These are phyloP conservation scores for Stylosanthes scabra DNA, from an alignment of 331 rosid genomes.

Conservation along the genomic window DNA sequence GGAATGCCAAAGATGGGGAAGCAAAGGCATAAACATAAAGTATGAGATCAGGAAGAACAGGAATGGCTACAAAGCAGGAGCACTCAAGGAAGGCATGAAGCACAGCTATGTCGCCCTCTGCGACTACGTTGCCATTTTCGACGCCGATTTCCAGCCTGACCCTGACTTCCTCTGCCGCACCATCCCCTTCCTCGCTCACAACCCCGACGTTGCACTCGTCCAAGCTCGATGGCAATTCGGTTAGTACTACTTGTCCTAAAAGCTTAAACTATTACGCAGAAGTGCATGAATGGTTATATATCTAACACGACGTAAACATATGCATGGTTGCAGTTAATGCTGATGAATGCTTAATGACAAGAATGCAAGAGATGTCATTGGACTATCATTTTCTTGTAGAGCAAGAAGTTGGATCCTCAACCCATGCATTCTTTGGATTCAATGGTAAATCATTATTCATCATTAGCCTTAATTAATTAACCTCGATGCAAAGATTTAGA, in stretches of 20 bases:
- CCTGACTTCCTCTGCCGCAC: conserved; percentile 78
- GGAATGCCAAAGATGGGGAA: conserved; percentile 84
- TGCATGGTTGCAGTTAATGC: conserved; percentile 69
- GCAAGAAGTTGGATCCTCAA: conserved; percentile 92
- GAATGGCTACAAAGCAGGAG: conserved; percentile 93
- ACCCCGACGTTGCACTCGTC: conserved; percentile 71
- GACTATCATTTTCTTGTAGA: conserved; percentile 96
- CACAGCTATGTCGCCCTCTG: conserved; percentile 79
- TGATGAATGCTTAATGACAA: conserved; percentile 92
- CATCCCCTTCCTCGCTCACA: conserved; percentile 71
- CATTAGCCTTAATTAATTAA: too few relatives aligned
- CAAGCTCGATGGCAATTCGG: conserved; percentile 96
- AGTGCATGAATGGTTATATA: too few relatives aligned
- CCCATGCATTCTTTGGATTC: conserved; percentile 92
- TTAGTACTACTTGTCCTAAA: conserved; percentile 21
- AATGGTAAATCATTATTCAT: conserved; percentile 59
- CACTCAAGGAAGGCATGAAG: conserved; percentile 90
- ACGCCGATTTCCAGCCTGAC: conserved; percentile 98
- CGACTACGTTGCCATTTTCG: conserved; percentile 84
- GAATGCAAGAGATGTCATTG: conserved; percentile 97
- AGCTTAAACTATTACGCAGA: too few relatives aligned
- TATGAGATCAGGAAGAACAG: conserved; percentile 87
- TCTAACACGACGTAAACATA: too few relatives aligned
- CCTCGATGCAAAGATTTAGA: too few relatives aligned
- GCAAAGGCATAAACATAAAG: conserved; percentile 85